phyloP scores from a whole-genome alignment of 169 alveolate genomes.

The Plasmodium vivax region DNA sequence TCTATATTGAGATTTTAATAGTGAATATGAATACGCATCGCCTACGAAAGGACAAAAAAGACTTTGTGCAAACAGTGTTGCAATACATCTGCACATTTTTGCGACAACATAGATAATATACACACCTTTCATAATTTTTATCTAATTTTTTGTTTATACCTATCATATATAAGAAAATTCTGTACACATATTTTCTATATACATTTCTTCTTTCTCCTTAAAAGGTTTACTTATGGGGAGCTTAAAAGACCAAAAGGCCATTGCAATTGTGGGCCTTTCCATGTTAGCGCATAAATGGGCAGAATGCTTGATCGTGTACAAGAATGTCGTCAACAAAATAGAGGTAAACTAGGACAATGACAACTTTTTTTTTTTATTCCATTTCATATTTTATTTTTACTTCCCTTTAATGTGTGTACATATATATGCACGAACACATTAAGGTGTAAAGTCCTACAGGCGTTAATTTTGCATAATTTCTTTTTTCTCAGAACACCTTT shows the following conservation, averaged over 20 bases:
- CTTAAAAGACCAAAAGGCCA: constrained; percentile 64
- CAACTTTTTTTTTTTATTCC: background rate
- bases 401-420: background rate
- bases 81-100: background rate
- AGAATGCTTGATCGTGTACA: constrained; percentile 55
- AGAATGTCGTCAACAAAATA: constrained; percentile 49
- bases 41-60: background rate
- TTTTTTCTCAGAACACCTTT: constrained; percentile 28
- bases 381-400: background rate
- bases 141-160: too few species aligned
- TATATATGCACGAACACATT: background rate
- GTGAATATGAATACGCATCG: background rate
- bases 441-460: background rate
- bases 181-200: background rate
- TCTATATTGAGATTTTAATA: background rate
- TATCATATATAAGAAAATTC: background rate
- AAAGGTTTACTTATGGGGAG: constrained; percentile 71
- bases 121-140: too few species aligned
- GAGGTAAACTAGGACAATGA: constrained; percentile 19
- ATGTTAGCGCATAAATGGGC: constrained; percentile 75
- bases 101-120: background rate
- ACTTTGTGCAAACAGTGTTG: background rate
- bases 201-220: constrained; percentile 13
- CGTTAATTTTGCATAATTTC: background rate
- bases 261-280: constrained; percentile 55